Evolutionary conservation across 768 basidiomycete species (phyloP).

Genomic region (Pleurotus platypus): DNA sequence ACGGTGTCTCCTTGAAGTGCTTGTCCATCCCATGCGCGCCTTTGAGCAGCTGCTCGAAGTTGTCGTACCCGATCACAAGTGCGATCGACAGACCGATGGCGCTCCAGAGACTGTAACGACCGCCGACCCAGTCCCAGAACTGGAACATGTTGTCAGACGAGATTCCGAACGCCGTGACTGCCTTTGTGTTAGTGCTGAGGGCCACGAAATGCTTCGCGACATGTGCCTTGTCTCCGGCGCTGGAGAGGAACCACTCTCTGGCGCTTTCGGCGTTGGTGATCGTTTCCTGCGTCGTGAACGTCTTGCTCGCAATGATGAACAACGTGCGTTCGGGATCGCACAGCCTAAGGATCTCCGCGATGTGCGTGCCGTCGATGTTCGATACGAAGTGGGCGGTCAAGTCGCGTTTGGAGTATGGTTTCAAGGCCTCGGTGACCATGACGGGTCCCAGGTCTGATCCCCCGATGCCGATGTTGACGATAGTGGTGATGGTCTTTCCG

Average conservation of each 20-base stretch:
- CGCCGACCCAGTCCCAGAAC: conserved; percentile 99
- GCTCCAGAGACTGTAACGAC: conserved; percentile 97
- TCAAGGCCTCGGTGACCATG: conserved; percentile 98
- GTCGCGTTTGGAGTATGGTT: conserved; percentile 87
- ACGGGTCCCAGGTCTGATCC: conserved; percentile 97
- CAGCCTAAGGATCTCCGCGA: conserved; percentile 78
- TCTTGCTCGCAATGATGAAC: conserved; percentile 92
- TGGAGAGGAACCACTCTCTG: conserved; percentile 86
- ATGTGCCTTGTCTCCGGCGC: conserved; percentile 83
- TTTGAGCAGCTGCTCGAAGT: conserved; percentile 84
- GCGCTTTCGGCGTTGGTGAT: conserved; percentile 98
- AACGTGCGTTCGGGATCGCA: conserved; percentile 91
- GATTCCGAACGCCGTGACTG: conserved; percentile 93
- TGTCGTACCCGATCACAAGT: conserved; percentile 88
- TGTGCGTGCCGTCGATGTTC: conserved; percentile 97
- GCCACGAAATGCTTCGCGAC: conserved; percentile 99
- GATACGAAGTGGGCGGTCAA: conserved; percentile 87
- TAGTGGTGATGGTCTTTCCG: conserved; percentile 87
- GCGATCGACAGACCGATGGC: conserved; percentile 97
- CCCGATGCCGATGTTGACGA: conserved; percentile 99
- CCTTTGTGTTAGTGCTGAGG: conserved; percentile 92
- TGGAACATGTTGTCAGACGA: conserved; percentile 93
- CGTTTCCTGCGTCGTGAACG: conserved; percentile 99
- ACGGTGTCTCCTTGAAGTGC: conserved; percentile 86
- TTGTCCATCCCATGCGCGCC: conserved; percentile 98